Evolutionary conservation across 2,329 filamentous ascomycete genomes (phyloP).

Genomic region (Phialocephala subalpina): DNA sequence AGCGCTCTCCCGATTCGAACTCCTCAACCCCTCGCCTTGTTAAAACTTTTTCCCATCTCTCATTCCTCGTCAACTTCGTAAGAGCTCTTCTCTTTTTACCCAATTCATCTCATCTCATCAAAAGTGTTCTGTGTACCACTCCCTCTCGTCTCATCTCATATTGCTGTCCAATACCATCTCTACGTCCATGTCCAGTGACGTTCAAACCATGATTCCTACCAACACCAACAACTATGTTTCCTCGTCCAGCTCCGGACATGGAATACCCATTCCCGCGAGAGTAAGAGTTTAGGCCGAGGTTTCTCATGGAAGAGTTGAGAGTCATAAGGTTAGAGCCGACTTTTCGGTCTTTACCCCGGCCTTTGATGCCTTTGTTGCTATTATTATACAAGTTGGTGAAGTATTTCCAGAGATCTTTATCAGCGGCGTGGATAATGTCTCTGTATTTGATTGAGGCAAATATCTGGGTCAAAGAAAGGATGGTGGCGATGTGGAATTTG

Average conservation of each 20-base stretch:
- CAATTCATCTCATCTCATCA: background rate
- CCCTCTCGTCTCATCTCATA: conserved; percentile 48
- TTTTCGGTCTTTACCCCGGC: conserved; percentile 84
- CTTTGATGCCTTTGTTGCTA: conserved; percentile 98
- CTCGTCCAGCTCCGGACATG: conserved; percentile 30
- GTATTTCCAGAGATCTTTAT: conserved; percentile 84
- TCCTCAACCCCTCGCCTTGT: conserved; percentile 3
- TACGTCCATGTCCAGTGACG: conserved; percentile 17
- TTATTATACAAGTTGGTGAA: conserved; percentile 93
- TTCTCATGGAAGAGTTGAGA: conserved; percentile 24
- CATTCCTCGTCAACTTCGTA: conserved; percentile 33
- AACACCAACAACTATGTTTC: conserved; percentile 29
- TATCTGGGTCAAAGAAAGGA: conserved; percentile 73
- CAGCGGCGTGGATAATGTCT: conserved; percentile 69
- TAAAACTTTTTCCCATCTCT: conserved; percentile 6
- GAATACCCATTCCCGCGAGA: conserved; percentile 20
- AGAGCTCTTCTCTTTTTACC: background rate
- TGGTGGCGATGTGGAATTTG: conserved; percentile 83
- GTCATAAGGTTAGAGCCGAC: conserved; percentile 50
- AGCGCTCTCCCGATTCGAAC: conserved; percentile 15
- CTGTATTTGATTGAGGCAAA: conserved; percentile 71
- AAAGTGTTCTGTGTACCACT: conserved; percentile 20
- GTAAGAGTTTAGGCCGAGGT: conserved; percentile 13
- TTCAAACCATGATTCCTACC: conserved; percentile 28
- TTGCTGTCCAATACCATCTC: conserved; percentile 24